phyloP scores from a whole-genome alignment of 345 rosid genomes.

The Conringia planisiliqua region DNA sequence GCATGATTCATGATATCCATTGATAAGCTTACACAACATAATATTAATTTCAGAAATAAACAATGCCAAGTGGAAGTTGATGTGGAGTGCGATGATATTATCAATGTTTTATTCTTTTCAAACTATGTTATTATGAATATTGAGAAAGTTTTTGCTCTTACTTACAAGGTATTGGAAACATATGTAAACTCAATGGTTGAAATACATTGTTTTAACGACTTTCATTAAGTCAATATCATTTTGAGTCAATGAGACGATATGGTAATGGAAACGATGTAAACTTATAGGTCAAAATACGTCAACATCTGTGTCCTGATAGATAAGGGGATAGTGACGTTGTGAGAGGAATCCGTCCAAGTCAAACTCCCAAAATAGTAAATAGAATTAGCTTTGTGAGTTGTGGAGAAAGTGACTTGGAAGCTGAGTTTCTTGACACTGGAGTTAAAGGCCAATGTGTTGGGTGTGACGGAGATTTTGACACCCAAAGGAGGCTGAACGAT shows the following conservation, averaged over 20 bases:
- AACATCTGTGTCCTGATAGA: constrained; percentile 39
- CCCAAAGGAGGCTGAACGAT: constrained; percentile 34
- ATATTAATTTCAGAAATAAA: too few species aligned
- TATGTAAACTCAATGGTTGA: not conserved
- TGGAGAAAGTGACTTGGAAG: constrained; percentile 23
- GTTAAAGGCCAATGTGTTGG: constrained; percentile 23
- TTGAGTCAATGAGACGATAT: not conserved
- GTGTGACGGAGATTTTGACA: constrained; percentile 15
- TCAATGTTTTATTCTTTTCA: not conserved
- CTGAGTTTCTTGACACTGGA: constrained; percentile 17
- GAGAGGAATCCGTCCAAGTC: constrained; percentile 35
- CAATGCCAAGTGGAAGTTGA: too few species aligned
- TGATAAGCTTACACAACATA: too few species aligned
- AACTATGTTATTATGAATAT: not conserved
- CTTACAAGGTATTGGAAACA: not conserved
- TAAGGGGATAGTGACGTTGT: constrained; percentile 40
- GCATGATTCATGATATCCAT: too few species aligned
- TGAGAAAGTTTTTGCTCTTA: not conserved
- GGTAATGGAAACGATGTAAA: not conserved
- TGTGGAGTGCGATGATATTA: too few species aligned
- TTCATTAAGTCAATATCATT: not conserved
- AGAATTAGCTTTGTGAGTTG: constrained; percentile 31
- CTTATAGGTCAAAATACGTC: constrained; percentile 9
- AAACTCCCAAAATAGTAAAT: constrained; percentile 46
- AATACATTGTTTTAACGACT: not conserved